Evolutionary conservation across 768 basidiomycete genomes (phyloP), one percentile per base, ranked within the genome.

Genomic region (Pulveroboletus sp.): DNA sequence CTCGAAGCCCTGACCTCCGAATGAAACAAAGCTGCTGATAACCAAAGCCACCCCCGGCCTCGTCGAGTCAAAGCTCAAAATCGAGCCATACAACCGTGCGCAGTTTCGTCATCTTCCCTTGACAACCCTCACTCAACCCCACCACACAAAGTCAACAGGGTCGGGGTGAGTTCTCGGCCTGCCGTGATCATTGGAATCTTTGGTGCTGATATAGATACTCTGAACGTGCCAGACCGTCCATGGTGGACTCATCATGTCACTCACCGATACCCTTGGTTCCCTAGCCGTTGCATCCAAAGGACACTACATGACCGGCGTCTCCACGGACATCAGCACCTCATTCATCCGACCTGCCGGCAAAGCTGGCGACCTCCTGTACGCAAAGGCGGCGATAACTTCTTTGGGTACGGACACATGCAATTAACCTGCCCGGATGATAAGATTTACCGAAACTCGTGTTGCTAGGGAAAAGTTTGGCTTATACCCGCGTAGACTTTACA

Each of bases 281-380:
- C 77, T 92, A 16, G 89, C 85, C n/a, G 80, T 93, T 21, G 86
- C 89, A 1, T 79, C 83, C 13, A 84, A 83, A 53, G 90, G 90
- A 3, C 84, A 90, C 9, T 93, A 72, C 59, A 90, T 90, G 89
- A 92, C 90, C 0, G 89, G 90, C 14, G 89, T 92, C 10, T 90
- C 87, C 3, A 89, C 88, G 4, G 90, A 92, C 62, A 81, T 93
- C 53, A 83, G 71, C 20, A 78, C 89, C 0, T 86, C 86, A 1
- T 92, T 91, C 53, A 79, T 91, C 49, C 81, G 82, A 29, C 87
- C 87, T 17, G 85, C 78, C 6, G 90, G 90, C n/a, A 75, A 72
- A 46, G 69, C 73, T 0, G 90, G 89, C 11, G 87, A 91, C 51
- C 67, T 75, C 12, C 63, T 93, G 13, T 75, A 78, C 46, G 80